These are phyloP conservation scores for Perkinsela sp. DNA, from an alignment of 208 protist species.

Conservation along the genomic window DNA sequence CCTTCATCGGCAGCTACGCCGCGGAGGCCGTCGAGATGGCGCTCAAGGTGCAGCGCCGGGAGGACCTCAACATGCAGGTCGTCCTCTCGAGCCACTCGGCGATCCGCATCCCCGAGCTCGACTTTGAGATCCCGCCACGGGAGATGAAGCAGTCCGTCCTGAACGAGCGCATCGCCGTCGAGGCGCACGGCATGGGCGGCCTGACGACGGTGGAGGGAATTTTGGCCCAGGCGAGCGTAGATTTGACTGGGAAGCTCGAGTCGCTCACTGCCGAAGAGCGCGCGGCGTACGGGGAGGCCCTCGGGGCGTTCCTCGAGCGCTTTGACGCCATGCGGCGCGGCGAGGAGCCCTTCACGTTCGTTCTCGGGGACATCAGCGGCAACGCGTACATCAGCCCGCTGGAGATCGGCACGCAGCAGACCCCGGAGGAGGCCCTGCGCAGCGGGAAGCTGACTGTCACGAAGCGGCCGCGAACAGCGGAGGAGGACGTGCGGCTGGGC, in stretches of 20 bases:
- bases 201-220: conserved; percentile 80
- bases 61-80: conserved; percentile 66
- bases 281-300: conserved; percentile 12
- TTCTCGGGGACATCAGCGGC: conserved; percentile 60
- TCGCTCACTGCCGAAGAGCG: conserved; percentile 20
- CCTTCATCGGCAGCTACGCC: conserved; percentile 47
- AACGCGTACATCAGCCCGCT: conserved; percentile 53
- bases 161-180: conserved; percentile 52
- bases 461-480: neutral
- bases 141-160: conserved; percentile 70
- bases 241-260: conserved; percentile 10
- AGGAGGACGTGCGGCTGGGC: neutral
- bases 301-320: conserved; percentile 3
- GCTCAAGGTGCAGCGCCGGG: conserved; percentile 31
- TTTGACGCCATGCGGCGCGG: conserved; percentile 10
- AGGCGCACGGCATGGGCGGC: conserved; percentile 11
- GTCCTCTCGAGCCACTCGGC: conserved; percentile 70
- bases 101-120: conserved; percentile 57
- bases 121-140: conserved; percentile 67
- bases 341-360: conserved; percentile 56
- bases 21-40: conserved; percentile 45
- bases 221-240: conserved; percentile 31
- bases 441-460: neutral
- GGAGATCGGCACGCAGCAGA: neutral
- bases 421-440: neutral